These are phyloP conservation scores for Diaporthe aspalathi DNA, from an alignment of 2,329 filamentous ascomycete genomes.

Conservation along the genomic window DNA sequence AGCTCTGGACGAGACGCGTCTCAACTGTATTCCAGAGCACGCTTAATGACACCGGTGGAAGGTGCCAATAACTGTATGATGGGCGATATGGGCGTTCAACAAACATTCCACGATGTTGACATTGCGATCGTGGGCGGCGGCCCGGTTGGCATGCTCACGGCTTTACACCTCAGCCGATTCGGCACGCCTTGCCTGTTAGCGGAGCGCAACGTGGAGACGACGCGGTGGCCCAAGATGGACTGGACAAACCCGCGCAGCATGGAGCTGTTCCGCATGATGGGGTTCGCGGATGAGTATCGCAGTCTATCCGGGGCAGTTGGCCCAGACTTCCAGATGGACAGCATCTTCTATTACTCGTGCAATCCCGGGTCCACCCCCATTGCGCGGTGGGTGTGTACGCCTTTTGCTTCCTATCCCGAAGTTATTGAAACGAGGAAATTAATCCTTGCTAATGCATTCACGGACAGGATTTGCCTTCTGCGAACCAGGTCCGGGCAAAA, in stretches of 20 bases:
- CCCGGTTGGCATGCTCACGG: conserved; percentile 26
- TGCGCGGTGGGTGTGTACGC: conserved; percentile 14
- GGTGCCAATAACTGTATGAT: not conserved
- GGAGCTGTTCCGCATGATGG: conserved; percentile 14
- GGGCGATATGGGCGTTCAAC: not conserved
- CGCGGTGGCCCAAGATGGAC: conserved; percentile 12
- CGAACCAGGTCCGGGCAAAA: not conserved
- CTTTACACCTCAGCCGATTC: conserved; percentile 23
- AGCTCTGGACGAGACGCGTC: not conserved
- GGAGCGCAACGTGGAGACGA: conserved; percentile 23
- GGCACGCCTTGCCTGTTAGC: conserved; percentile 24
- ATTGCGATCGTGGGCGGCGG: conserved; percentile 24
- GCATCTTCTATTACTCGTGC: conserved; percentile 27
- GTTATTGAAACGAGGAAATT: not conserved
- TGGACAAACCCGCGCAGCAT: conserved; percentile 15
- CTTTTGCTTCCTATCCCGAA: not conserved
- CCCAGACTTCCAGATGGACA: conserved; percentile 27
- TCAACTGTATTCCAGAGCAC: not conserved
- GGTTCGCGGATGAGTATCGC: not conserved
- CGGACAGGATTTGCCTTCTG: not conserved
- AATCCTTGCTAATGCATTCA: not conserved
- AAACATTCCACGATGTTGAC: conserved; percentile 6
- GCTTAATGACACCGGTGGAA: no score
- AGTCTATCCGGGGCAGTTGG: conserved; percentile 14
- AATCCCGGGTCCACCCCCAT: conserved; percentile 25